A percentile compares a stretch with the other conserved stretches of the same genome.
Conservation (phyloP, 805 yeast genomes). For the Grigorovia yakushimaensis region DNA sequence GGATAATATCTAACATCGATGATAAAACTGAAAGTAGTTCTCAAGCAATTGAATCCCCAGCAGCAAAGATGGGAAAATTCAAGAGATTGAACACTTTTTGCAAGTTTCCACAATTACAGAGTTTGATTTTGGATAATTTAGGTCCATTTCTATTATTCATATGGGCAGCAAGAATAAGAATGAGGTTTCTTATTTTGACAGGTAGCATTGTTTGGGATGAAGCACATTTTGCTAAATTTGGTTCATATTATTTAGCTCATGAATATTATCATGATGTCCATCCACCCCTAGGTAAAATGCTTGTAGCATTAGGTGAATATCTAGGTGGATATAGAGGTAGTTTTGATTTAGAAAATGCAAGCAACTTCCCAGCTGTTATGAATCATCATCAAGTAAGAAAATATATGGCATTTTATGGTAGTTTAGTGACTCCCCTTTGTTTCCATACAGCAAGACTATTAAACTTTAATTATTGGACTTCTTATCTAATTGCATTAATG, state of each 20-base stretch:
- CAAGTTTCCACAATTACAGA: neutral
- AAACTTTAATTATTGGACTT: conserved; percentile 60
- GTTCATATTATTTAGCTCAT: conserved; percentile 78
- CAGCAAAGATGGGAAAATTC: neutral
- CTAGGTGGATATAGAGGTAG: conserved; percentile 81
- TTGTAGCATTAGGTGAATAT: conserved; percentile 80
- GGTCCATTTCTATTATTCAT: conserved; percentile 52
- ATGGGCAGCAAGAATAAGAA: conserved; percentile 61
- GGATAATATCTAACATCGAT: too few relatives aligned
- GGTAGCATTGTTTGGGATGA: conserved; percentile 91
- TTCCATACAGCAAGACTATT: conserved; percentile 71
- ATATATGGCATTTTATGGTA: conserved; percentile 77
- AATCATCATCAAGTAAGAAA: conserved; percentile 81
- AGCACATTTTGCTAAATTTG: conserved; percentile 96
- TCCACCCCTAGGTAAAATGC: conserved; percentile 93
- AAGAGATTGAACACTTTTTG: too few relatives aligned
- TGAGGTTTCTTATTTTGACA: conserved; percentile 64
- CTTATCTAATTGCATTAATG: conserved; percentile 74
- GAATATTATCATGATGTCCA: conserved; percentile 94
- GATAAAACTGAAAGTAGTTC: too few relatives aligned
- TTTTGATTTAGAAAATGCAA: conserved; percentile 83
- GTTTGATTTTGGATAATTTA: conserved; percentile 1
- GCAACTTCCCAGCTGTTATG: conserved; percentile 60
- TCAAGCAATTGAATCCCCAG: too few relatives aligned
- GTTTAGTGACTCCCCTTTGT: conserved; percentile 78